phyloP scores from a whole-genome alignment of 495 filamentous ascomycete species.

The Penicillium angulare region DNA sequence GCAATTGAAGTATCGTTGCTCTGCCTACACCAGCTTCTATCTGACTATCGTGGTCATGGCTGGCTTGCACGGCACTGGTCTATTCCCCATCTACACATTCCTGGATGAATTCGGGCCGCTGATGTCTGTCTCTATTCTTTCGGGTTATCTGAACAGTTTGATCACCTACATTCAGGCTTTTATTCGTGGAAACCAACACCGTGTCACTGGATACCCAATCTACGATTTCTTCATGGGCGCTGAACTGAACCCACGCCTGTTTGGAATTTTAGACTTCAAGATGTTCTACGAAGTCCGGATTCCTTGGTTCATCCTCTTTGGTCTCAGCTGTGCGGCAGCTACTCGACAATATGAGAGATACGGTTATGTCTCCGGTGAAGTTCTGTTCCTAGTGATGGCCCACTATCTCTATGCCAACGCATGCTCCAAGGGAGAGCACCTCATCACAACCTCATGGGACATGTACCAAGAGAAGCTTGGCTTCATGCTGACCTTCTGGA shows the following conservation, averaged over 20 bases:
- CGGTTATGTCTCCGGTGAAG: conserved; percentile 85
- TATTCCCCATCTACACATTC: conserved; percentile 82
- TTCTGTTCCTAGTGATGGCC: conserved; percentile 80
- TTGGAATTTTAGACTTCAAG: conserved; percentile 89
- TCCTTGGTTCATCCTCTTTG: conserved; percentile 90
- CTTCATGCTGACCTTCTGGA: conserved; percentile 99
- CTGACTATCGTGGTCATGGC: conserved; percentile 65
- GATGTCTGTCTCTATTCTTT: conserved; percentile 82
- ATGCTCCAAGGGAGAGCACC: conserved; percentile 90
- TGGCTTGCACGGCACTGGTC: conserved; percentile 65
- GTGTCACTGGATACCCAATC: conserved; percentile 87
- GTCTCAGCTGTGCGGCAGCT: conserved; percentile 71
- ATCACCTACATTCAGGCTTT: conserved; percentile 80
- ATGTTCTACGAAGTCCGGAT: conserved; percentile 98
- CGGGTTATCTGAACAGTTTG: conserved; percentile 74
- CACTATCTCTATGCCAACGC: conserved; percentile 94
- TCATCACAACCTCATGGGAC: conserved; percentile 91
- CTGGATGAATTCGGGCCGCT: conserved; percentile 88
- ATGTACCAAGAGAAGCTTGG: conserved; percentile 99
- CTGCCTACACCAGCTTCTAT: conserved; percentile 77
- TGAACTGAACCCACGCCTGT: conserved; percentile 89
- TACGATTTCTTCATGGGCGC: conserved; percentile 99
- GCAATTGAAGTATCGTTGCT: conserved; percentile 86
- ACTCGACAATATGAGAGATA: conserved; percentile 81
- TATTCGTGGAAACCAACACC: conserved; percentile 71